These are phyloP conservation scores for Macadamia integrifolia DNA, from an alignment of 164 flowering plant genomes.

Conservation along the genomic window DNA sequence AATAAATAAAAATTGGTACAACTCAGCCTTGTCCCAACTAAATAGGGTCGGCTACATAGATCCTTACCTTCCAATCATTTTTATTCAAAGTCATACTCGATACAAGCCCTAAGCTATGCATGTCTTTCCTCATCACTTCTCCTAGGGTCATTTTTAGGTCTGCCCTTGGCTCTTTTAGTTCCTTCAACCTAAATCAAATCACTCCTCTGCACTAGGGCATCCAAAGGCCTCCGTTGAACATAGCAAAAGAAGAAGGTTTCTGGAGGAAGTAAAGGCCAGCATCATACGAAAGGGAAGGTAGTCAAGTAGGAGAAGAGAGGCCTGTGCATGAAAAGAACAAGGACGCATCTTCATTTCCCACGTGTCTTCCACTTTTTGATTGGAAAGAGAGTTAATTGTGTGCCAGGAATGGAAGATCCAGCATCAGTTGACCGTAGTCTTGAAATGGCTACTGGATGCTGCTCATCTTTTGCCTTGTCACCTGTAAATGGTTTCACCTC, in stretches of 20 bases:
- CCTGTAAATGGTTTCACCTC: conserved; percentile 64
- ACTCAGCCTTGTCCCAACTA: too few relatives aligned
- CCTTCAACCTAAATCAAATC: too few relatives aligned
- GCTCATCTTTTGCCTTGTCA: conserved; percentile 34
- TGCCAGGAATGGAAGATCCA: conserved; percentile 23
- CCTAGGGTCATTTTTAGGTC: too few relatives aligned
- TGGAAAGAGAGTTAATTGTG: conserved; percentile 54
- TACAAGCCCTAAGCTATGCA: too few relatives aligned
- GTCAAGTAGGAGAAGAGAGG: not conserved
- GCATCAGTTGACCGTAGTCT: conserved; percentile 37
- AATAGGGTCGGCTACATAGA: too few relatives aligned
- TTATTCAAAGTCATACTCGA: too few relatives aligned
- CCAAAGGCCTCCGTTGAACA: not conserved
- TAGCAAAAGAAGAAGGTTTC: too few relatives aligned
- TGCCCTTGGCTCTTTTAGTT: too few relatives aligned
- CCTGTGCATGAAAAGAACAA: conserved; percentile 6
- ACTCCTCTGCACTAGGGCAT: not conserved
- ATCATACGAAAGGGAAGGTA: not conserved
- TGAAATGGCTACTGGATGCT: conserved; percentile 43
- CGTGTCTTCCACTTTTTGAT: conserved; percentile 56
- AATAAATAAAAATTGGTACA: not conserved
- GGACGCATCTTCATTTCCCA: conserved; percentile 24
- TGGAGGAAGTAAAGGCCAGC: not conserved
- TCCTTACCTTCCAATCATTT: too few relatives aligned
- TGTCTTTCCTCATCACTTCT: too few relatives aligned